Conservation (phyloP, 148 eudicot genomes). For the Spergularia bocconei region DNA sequence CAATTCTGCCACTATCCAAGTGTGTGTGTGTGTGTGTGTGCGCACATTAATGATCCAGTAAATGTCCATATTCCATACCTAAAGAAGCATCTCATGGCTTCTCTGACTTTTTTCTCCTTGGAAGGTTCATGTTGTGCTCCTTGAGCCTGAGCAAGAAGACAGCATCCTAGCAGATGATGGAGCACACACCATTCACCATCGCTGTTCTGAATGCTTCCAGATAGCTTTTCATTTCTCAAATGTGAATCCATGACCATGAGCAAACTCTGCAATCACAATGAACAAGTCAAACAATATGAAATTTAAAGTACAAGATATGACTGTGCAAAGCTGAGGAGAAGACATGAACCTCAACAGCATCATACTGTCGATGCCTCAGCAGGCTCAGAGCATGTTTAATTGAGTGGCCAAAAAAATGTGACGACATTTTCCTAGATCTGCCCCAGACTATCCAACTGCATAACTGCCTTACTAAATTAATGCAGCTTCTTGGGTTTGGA, state of each 20-base stretch:
- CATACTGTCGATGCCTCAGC: conserved; percentile 73
- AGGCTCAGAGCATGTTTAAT: conserved; percentile 67
- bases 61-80: conserved; percentile 42
- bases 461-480: conserved; percentile 50
- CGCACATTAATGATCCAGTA: neutral
- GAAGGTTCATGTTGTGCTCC: conserved; percentile 38
- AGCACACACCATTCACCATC: conserved; percentile 65
- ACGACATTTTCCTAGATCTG: conserved; percentile 45
- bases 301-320: neutral
- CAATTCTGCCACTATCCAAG: neutral
- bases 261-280: conserved; percentile 49
- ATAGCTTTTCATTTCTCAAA: conserved; percentile 65
- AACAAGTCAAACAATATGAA: conserved; percentile 6
- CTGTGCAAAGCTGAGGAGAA: conserved; percentile 14
- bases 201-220: conserved; percentile 63
- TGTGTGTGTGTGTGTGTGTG: no score
- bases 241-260: conserved; percentile 68
- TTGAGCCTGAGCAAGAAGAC: conserved; percentile 80
- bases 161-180: conserved; percentile 91
- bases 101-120: conserved; percentile 66
- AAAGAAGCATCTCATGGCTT: conserved; percentile 88
- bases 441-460: conserved; percentile 93
- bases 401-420: conserved; percentile 64
- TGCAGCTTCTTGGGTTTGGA: conserved; percentile 52
- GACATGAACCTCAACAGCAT: conserved; percentile 76